These are phyloP conservation scores for Exophiala dermatitidis DNA, from an alignment of 2,329 filamentous ascomycete species.

Conservation along the genomic window DNA sequence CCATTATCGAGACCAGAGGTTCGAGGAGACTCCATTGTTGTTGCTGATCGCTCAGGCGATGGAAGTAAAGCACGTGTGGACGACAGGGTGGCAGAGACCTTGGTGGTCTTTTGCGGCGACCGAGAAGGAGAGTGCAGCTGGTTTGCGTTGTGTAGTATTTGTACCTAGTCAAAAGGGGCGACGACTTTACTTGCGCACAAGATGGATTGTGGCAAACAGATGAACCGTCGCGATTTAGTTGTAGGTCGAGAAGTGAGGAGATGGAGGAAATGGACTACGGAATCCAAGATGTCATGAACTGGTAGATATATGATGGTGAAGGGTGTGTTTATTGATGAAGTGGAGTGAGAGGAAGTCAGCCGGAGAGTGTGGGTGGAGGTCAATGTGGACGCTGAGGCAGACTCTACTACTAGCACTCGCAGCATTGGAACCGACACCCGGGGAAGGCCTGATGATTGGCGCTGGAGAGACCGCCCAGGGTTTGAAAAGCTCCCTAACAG, in stretches of 20 bases:
- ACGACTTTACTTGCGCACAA: background rate
- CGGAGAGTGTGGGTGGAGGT: background rate
- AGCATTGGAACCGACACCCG: too few relatives aligned
- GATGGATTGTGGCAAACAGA: background rate
- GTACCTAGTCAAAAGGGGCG: background rate
- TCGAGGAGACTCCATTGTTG: constrained; percentile 25
- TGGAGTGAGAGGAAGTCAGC: constrained; percentile 9
- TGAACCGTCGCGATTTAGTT: background rate
- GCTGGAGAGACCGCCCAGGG: background rate
- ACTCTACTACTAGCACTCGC: background rate
- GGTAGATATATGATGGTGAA: background rate
- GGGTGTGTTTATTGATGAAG: background rate
- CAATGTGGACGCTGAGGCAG: background rate
- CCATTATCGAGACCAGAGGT: constrained; percentile 26
- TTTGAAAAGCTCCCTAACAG: background rate
- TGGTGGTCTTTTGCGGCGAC: background rate
- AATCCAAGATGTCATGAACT: constrained; percentile 5
- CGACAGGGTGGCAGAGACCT: constrained; percentile 13
- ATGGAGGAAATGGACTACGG: background rate
- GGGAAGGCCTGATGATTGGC: background rate
- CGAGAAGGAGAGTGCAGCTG: background rate
- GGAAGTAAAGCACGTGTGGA: constrained; percentile 15
- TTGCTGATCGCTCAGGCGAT: constrained; percentile 12
- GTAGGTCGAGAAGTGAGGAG: background rate
- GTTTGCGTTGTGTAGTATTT: background rate